Evolutionary conservation across 495 filamentous ascomycete genomes (phyloP).

Genomic region (Astrothelium macrocarpum): DNA sequence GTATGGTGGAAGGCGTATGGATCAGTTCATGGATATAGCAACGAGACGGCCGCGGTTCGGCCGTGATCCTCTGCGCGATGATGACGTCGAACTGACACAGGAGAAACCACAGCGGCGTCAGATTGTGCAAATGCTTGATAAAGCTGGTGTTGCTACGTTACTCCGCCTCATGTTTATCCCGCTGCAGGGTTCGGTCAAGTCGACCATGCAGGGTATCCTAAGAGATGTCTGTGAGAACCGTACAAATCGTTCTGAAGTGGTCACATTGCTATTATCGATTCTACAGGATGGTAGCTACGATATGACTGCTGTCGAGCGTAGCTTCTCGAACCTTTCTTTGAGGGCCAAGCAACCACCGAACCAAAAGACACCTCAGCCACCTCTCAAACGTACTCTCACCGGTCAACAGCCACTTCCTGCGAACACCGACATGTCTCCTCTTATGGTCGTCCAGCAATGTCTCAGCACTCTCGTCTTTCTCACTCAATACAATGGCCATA

Average conservation of each 20-base stretch:
- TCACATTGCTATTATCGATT: conserved; percentile 84
- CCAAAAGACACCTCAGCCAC: conserved; percentile 67
- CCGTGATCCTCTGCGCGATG: conserved; percentile 25
- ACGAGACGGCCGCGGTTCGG: conserved; percentile 39
- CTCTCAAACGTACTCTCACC: conserved; percentile 57
- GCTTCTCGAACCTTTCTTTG: conserved; percentile 84
- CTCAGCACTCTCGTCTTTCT: conserved; percentile 72
- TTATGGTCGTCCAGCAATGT: conserved; percentile 94
- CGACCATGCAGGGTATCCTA: conserved; percentile 74
- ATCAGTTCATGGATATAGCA: conserved; percentile 49
- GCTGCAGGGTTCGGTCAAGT: conserved; percentile 71
- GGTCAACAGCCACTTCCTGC: conserved; percentile 40
- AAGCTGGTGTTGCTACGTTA: conserved; percentile 84
- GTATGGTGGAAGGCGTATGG: conserved; percentile 29
- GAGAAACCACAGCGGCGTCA: conserved; percentile 66
- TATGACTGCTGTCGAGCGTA: conserved; percentile 85
- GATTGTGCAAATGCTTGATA: conserved; percentile 93
- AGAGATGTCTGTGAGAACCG: conserved; percentile 85
- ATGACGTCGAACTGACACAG: conserved; percentile 14
- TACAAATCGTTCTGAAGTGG: conserved; percentile 88
- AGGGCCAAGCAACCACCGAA: conserved; percentile 70
- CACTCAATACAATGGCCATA: conserved; percentile 64
- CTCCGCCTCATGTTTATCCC: conserved; percentile 95
- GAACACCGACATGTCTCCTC: conserved; percentile 69
- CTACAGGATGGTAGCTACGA: conserved; percentile 94